Conservation (phyloP, 768 basidiomycete species). For the Auriscalpium microsporum region DNA sequence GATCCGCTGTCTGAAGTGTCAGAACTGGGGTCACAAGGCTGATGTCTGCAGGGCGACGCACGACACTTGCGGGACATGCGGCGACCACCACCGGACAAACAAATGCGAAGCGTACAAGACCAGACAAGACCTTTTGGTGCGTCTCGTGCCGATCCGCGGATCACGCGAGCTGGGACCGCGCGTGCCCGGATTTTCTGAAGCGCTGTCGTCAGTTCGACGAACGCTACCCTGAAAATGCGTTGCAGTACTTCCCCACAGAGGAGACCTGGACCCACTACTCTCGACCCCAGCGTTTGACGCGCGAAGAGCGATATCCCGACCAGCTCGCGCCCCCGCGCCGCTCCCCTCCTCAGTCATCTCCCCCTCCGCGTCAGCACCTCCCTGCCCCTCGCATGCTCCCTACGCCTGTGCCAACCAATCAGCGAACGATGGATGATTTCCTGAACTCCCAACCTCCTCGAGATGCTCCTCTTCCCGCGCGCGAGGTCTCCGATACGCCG, state of each 20-base stretch:
- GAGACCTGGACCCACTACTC: slow-evolving; percentile 14
- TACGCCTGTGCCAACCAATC: too few relatives aligned
- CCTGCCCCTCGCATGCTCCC: too few relatives aligned
- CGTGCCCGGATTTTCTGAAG: slow-evolving; percentile 8
- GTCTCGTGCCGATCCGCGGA: neutral
- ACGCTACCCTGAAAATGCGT: slow-evolving; percentile 6
- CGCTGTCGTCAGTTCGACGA: neutral
- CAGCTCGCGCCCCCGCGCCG: neutral
- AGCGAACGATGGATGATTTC: too few relatives aligned
- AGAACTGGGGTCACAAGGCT: slow-evolving; percentile 8
- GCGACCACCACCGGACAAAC: slow-evolving; percentile 12
- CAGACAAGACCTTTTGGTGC: too few relatives aligned
- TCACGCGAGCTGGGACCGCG: slow-evolving; percentile 5
- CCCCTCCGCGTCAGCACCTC: neutral
- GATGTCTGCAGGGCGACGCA: neutral
- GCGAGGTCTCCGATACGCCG: too few relatives aligned
- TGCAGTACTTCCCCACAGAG: slow-evolving; percentile 15
- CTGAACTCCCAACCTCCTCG: too few relatives aligned
- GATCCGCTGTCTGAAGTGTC: neutral
- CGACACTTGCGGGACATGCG: slow-evolving; percentile 6
- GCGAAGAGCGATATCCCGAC: neutral
- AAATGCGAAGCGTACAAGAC: neutral
- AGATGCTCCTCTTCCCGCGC: too few relatives aligned
- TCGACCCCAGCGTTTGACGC: neutral
- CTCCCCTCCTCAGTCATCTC: neutral